Evolutionary conservation across 768 basidiomycete genomes (phyloP), one percentile per base, ranked within the genome.

Genomic region (Tylopilus rubrobrunneus): DNA sequence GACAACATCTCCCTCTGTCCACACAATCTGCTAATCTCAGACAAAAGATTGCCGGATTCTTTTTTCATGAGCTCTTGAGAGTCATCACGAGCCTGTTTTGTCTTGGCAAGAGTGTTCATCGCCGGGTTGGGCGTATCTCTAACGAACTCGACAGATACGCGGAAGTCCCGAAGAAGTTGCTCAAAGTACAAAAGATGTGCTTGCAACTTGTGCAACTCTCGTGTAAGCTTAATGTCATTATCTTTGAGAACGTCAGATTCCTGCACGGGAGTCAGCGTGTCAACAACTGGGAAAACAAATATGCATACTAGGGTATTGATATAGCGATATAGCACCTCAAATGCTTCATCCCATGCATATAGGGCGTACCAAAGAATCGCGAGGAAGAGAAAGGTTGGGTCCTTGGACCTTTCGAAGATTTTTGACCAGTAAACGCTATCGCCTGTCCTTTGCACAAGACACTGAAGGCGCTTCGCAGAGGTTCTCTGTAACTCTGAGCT

Each of bases 271-370:
- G 29, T 31, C 29, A 31, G 7, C 4, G 10, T 1, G 7, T 45
- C 6, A 40, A 46, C 1, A 1, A 21, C 40, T 3, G 3, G 55
- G 19, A 56, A 46, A 9, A 45, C 23, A 39, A 37, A 33, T 23
- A 19, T 45, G 48, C 1, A 9, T 43, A 31, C 29, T 7, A 31
- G 29, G 29, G 29, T 7, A 7, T 4, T 7, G 29, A 31, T 7
- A 7, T 31, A 31, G 7, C 29, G 7, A 51, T 82, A 83, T 28
- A 84, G 59, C 12, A 68, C 66, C 58, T 83, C 82, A 23, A 83
- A 70, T 0, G 80, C 68, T 62, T 85, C 80, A 47, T 84, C 83
- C 81, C 83, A 84, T 1, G 81, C 76, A 60, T 84, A 84, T 27
- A 83, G 59, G 1, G 80, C 76, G 52, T 82, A 82, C 83, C 83